These are phyloP conservation scores for Hypoxylon sp. DNA, from an alignment of 2,329 filamentous ascomycete genomes.

Conservation along the genomic window DNA sequence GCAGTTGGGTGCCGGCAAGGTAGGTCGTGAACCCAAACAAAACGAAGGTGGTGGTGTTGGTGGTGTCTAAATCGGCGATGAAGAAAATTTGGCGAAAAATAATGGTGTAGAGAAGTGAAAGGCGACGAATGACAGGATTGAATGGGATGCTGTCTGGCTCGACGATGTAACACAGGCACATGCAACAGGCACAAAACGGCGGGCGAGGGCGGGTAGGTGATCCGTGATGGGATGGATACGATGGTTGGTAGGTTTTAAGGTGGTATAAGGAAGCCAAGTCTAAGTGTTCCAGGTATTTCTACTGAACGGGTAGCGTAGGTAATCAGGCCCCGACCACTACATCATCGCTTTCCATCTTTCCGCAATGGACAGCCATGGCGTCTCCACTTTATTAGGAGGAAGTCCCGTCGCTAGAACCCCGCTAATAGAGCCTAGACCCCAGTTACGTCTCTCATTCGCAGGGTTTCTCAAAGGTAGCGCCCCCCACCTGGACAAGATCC, in stretches of 20 bases:
- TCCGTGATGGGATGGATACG: slow-evolving; percentile 32
- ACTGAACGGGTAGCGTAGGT: slow-evolving; percentile 15
- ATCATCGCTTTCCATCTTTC: slow-evolving; percentile 34
- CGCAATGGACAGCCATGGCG: slow-evolving; percentile 7
- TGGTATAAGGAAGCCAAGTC: slow-evolving; percentile 22
- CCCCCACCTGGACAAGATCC: slow-evolving; percentile 25
- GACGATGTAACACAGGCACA: slow-evolving; percentile 45
- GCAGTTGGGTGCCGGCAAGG: slow-evolving; percentile 23
- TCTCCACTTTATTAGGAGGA: slow-evolving; percentile 38
- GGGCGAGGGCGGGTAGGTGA: slow-evolving; percentile 39
- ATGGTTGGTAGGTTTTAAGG: slow-evolving; percentile 25
- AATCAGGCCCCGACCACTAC: slow-evolving; percentile 39
- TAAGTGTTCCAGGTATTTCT: slow-evolving; percentile 22
- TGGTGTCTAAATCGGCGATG: slow-evolving; percentile 33
- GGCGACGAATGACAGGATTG: slow-evolving; percentile 37
- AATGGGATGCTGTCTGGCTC: slow-evolving; percentile 33
- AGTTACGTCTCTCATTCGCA: slow-evolving; percentile 23
- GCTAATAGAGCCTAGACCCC: slow-evolving; percentile 40
- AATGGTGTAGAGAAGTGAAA: slow-evolving; percentile 38
- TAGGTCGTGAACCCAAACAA: slow-evolving; percentile 27
- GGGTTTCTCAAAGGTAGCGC: slow-evolving; percentile 22
- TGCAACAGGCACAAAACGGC: slow-evolving; percentile 37
- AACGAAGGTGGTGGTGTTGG: slow-evolving; percentile 23
- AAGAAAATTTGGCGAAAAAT: slow-evolving; percentile 37
- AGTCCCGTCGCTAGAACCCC: slow-evolving; percentile 39